Evolutionary conservation across 1,284 basidiomycete species (phyloP), one percentile per base, ranked within the genome.

Genomic region (Rhodofomes roseus): DNA sequence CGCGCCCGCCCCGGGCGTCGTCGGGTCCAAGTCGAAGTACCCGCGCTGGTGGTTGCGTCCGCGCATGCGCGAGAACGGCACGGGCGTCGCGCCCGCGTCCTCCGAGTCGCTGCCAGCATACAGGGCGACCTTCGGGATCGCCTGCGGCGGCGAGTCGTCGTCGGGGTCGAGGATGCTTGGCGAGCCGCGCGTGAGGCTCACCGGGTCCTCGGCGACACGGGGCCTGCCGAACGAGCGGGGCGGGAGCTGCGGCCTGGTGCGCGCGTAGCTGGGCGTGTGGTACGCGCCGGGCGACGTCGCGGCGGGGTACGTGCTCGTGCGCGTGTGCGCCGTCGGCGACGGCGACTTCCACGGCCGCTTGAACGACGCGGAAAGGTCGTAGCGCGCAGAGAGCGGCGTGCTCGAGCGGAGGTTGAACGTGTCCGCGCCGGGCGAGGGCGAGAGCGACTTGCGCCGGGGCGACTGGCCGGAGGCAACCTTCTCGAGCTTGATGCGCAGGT

Each of bases 401-500:
- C 68, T 68, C 14, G 71, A 68, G 57, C 67, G 70, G 56, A 75
- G 70, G 27, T 69, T 69, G 66, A 71, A 71, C 53, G 63, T 52
- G 37, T 65, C 63, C 16, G 25, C 18, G 60, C 52, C 14, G 58
- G 57, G 34, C 57, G 60, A 56, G 54, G 62, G 56, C 18, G 60
- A 55, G 53, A 60, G 56, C 12, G 62, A 62, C 58, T 59, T 59
- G 52, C 34, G 58, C 44, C 54, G 34, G 66, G 69, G 67, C 64
- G 60, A 66, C 61, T 71, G 73, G 27, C 69, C 73, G 60, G 72
- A 72, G n/a, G 76, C 80, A 36, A 87, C 81, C 65, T 80, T 77
- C 73, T 89, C 84, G 52, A 90, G 73, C 68, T 78, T 81, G 64
- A 67, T 79, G 64, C 79, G 73, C 64, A 90, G 72, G 60, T 83